Evolutionary conservation across 176 grass and related monocot genomes (phyloP).

Genomic region (Oryza longistaminata): DNA sequence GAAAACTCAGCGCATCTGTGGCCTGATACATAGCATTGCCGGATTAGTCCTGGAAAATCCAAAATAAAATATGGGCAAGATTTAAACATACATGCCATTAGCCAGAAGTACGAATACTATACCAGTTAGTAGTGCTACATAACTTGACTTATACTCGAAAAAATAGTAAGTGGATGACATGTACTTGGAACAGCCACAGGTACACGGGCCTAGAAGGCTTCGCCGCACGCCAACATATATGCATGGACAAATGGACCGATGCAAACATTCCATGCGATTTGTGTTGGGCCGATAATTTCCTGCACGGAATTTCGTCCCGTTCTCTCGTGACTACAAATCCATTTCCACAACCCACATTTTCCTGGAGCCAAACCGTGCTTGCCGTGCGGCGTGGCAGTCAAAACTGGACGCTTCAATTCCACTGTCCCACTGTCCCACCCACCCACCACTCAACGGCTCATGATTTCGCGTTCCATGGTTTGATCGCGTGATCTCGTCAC

Average conservation of each 20-base stretch:
- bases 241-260: background rate
- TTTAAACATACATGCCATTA: too few relatives aligned
- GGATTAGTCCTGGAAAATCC: too few relatives aligned
- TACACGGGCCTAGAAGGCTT: background rate
- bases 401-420: conserved; percentile 15
- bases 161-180: too few relatives aligned
- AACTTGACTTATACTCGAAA: too few relatives aligned
- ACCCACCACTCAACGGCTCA: background rate
- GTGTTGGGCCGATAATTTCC: background rate
- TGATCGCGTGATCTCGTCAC: background rate
- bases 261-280: background rate
- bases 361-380: background rate
- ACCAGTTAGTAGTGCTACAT: too few relatives aligned
- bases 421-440: background rate
- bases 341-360: too few relatives aligned
- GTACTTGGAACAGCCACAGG: too few relatives aligned
- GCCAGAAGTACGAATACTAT: too few relatives aligned
- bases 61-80: too few relatives aligned
- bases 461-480: background rate
- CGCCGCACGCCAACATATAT: background rate
- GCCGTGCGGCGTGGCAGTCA: background rate
- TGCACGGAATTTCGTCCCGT: background rate
- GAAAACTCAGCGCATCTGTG: too few relatives aligned
- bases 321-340: background rate
- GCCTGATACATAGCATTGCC: too few relatives aligned